Evolutionary conservation across 768 basidiomycete genomes (phyloP).

Genomic region (Leccinum rimulosum): DNA sequence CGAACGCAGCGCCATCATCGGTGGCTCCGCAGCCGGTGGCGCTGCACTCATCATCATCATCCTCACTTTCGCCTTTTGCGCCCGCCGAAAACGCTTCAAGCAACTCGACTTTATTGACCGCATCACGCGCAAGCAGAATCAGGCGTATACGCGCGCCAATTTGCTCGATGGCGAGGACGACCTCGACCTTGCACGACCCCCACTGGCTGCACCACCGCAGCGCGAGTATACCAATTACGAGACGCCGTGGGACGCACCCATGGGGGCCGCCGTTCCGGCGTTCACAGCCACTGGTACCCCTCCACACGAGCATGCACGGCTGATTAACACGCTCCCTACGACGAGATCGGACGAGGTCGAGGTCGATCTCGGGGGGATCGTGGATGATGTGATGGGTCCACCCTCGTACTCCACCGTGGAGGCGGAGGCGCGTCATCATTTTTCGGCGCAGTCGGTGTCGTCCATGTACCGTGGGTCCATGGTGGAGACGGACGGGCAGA

Average conservation of each 20-base stretch:
- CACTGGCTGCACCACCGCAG: background rate
- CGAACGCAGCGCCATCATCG: constrained; percentile 41
- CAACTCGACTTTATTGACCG: constrained; percentile 30
- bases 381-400: constrained; percentile 51
- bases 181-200: constrained; percentile 3
- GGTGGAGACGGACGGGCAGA: background rate
- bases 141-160: constrained; percentile 17
- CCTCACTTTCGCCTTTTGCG: constrained; percentile 37
- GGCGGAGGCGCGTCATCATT: constrained; percentile 10
- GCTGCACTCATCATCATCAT: constrained; percentile 36
- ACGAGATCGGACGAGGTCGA: constrained; percentile 18
- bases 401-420: background rate
- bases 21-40: constrained; percentile 39
- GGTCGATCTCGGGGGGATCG: constrained; percentile 40
- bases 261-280: background rate
- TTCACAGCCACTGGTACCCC: constrained; percentile 26
- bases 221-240: constrained; percentile 20
- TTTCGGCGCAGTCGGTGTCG: constrained; percentile 23
- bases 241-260: constrained; percentile 20
- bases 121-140: constrained; percentile 23
- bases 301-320: constrained; percentile 30
- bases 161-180: constrained; percentile 29
- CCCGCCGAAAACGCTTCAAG: constrained; percentile 37
- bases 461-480: constrained; percentile 19
- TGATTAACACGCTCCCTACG: constrained; percentile 18